Percentiles rank a stretch among this genome's conserved stretches.
These are phyloP conservation scores for Incumbomyces delicatus DNA, from an alignment of 2,329 filamentous ascomycete species.

Conservation along the genomic window DNA sequence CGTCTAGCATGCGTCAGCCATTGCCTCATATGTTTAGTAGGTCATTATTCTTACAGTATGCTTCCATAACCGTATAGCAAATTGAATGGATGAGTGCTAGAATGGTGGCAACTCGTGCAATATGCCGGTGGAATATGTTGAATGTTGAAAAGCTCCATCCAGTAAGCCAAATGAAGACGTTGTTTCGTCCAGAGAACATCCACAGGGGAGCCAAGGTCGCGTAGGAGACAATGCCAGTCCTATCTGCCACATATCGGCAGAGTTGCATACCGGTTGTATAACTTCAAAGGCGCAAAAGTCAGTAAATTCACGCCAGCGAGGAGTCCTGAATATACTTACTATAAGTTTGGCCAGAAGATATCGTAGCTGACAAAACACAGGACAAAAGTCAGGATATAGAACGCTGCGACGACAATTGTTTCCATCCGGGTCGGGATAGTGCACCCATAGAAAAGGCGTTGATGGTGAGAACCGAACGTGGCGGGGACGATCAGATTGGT, in stretches of 20 bases:
- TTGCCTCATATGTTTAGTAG: not conserved
- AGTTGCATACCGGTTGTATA: conserved; percentile 20
- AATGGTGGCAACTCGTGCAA: conserved; percentile 52
- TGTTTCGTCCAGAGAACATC: conserved; percentile 59
- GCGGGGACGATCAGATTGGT: conserved; percentile 35
- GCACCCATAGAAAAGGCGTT: conserved; percentile 33
- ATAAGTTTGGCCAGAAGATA: conserved; percentile 38
- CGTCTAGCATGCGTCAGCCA: not conserved
- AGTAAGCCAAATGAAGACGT: conserved; percentile 55
- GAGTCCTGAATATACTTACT: conserved; percentile 26
- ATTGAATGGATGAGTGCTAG: conserved; percentile 55
- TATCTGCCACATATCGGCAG: conserved; percentile 50
- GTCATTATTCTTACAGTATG: not conserved
- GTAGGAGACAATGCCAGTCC: conserved; percentile 55
- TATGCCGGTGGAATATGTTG: conserved; percentile 58
- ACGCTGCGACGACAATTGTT: conserved; percentile 34
- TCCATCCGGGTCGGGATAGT: conserved; percentile 42
- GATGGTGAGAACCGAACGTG: conserved; percentile 33
- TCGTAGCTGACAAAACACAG: conserved; percentile 38
- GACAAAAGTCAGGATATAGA: conserved; percentile 36
- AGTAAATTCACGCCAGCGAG: not conserved
- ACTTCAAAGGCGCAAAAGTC: conserved; percentile 1
- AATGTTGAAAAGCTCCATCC: conserved; percentile 60
- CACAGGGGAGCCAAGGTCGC: conserved; percentile 56
- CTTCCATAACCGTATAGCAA: conserved; percentile 40